Percentiles rank a stretch among this genome's conserved stretches.
phyloP scores from a whole-genome alignment of 176 grass and related monocot species.

The Carex scoparia region DNA sequence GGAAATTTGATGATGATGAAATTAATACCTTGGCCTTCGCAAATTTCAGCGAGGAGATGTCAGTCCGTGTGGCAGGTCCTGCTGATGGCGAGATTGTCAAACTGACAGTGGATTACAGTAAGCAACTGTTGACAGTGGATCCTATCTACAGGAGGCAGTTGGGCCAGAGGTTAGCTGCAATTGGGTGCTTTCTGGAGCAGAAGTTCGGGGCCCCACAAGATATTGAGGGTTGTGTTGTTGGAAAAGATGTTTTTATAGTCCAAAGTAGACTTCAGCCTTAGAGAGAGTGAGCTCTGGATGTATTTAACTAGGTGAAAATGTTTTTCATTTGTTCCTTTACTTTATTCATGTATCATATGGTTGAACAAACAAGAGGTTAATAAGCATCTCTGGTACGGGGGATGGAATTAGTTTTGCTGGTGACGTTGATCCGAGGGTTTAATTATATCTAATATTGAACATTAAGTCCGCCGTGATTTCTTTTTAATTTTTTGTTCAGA shows the following conservation, averaged over 20 bases:
- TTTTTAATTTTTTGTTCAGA: background rate
- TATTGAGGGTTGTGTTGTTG: conserved; percentile 86
- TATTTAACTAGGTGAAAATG: background rate
- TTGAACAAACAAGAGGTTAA: background rate
- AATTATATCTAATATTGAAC: background rate
- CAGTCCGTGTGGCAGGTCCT: conserved; percentile 51
- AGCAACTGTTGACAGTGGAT: conserved; percentile 66
- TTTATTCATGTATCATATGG: too few relatives aligned
- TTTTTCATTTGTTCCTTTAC: background rate
- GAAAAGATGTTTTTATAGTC: conserved; percentile 75
- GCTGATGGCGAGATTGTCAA: conserved; percentile 53
- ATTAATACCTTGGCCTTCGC: conserved; percentile 81
- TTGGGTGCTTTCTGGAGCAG: conserved; percentile 90
- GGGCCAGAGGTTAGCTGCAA: conserved; percentile 59
- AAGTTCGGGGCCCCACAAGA: conserved; percentile 78
- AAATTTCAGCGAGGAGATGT: conserved; percentile 85
- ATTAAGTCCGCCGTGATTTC: background rate
- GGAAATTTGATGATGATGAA: conserved; percentile 50
- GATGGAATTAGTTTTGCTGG: background rate
- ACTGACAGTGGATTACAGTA: conserved; percentile 76
- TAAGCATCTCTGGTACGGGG: conserved; percentile 4
- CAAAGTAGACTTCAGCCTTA: conserved; percentile 83
- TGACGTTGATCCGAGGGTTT: background rate
- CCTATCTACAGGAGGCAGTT: conserved; percentile 59
- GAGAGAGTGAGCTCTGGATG: background rate